These are phyloP conservation scores for Sambucus nigra DNA, from an alignment of 129 eudicot species.

Conservation along the genomic window DNA sequence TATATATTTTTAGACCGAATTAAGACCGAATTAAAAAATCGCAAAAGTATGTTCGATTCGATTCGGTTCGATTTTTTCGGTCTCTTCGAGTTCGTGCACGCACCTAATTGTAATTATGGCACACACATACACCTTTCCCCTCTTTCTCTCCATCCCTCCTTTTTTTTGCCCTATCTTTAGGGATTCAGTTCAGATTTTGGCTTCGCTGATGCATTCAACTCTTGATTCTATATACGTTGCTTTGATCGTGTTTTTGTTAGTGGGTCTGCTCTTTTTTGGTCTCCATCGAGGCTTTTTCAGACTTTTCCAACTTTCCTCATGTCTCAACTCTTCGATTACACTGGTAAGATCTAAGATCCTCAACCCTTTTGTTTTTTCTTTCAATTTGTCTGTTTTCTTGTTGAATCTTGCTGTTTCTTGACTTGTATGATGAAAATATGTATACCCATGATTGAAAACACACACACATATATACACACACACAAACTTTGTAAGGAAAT, in stretches of 20 bases:
- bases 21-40: too few species aligned
- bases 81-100: too few species aligned
- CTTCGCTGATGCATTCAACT: conserved; percentile 38
- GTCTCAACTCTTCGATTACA: conserved; percentile 68
- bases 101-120: conserved; percentile 4
- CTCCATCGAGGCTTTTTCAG: conserved; percentile 58
- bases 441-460: neutral
- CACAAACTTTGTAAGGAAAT: too few species aligned
- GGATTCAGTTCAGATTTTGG: conserved; percentile 32
- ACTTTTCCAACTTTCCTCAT: conserved; percentile 30
- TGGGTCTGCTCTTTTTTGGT: conserved; percentile 46
- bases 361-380: conserved; percentile 19
- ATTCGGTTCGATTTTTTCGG: too few species aligned
- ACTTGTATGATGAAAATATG: neutral
- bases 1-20: too few species aligned
- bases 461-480: neutral
- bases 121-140: conserved; percentile 16
- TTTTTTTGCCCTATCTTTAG: conserved; percentile 84
- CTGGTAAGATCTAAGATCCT: conserved; percentile 35
- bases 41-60: too few species aligned
- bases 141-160: conserved; percentile 17
- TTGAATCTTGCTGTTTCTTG: neutral
- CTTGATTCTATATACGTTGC: conserved; percentile 9
- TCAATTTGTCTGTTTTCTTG: neutral
- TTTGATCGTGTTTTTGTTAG: conserved; percentile 14